Evolutionary conservation across 2,329 filamentous ascomycete genomes (phyloP), one percentile per base, ranked within the genome.

Genomic region (Sporothrix curviconia): DNA sequence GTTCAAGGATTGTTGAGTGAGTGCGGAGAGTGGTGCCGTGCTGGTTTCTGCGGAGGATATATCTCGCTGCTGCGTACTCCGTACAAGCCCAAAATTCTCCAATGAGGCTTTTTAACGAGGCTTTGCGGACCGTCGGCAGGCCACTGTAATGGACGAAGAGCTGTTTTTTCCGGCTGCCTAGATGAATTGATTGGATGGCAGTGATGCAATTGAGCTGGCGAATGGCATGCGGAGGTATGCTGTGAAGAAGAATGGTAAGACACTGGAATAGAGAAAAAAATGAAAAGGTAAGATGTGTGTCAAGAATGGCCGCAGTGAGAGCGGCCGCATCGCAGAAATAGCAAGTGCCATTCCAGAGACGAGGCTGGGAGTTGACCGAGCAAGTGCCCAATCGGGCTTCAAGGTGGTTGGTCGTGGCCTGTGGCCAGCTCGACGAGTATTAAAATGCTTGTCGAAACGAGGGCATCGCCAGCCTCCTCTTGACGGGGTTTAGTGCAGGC

Each of bases 271-370:
- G 14, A 47, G 43, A n/a, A 42, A 25, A 37, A n/a, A 34, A 40
- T 14, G 15, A 3, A 22, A 44, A 46, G 12, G 28, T 17, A 55
- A 37, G 32, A 40, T 19, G 32, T 15, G 25, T 22, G 24, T 47
- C 44, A 28, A 28, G 22, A 55, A 55, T 39, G 39, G 51, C 39
- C 51, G 39, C 51, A 14, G 37, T 40, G 52, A 37, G 57, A 34
- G 58, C 58, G 58, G 37, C 50, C 19, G 36, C 14, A 8, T 24
- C 32, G 15, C 49, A 59, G 58, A 59, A 57, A 59, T 59, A 57
- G 43, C 24, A 57, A 40, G 17, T 17, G 43, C 15, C 55, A 55
- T 57, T 43, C 37, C 49, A 49, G 15, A 36, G 39, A 30, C 46
- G 57, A 59, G 57, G 57, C 53, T 59, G 57, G 58, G 24, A 17